Conservation (phyloP, 1,284 basidiomycete species). For the Calocybe gambosa region DNA sequence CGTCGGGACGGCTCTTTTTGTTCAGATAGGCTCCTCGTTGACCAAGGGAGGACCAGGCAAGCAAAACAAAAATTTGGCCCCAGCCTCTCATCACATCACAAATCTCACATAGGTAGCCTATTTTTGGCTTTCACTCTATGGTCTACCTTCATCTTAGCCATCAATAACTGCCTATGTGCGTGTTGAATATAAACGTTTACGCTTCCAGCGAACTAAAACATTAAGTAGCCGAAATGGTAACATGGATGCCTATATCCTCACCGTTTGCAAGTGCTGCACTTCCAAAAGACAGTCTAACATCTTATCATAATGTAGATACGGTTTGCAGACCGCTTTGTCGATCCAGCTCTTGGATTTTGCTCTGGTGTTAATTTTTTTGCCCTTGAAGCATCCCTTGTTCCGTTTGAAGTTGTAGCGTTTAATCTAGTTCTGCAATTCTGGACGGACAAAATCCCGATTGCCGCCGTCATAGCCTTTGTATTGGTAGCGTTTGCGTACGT, state of each 20-base stretch:
- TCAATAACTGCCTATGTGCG: slow-evolving; percentile 41
- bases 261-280: slow-evolving; percentile 32
- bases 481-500: slow-evolving; percentile 34
- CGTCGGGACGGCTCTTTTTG: slow-evolving; percentile 42
- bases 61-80: slow-evolving; percentile 10
- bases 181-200: slow-evolving; percentile 1
- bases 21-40: slow-evolving; percentile 38
- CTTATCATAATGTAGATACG: slow-evolving; percentile 25
- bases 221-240: slow-evolving; percentile 43
- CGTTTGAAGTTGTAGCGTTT: slow-evolving; percentile 42
- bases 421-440: slow-evolving; percentile 41
- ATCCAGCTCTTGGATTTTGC: slow-evolving; percentile 40
- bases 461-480: slow-evolving; percentile 34
- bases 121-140: slow-evolving; percentile 41
- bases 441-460: slow-evolving; percentile 42
- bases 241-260: slow-evolving; percentile 45
- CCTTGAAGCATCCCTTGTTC: slow-evolving; percentile 38
- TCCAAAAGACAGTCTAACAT: neutral
- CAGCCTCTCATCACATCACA: neutral
- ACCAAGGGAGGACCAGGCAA: slow-evolving; percentile 41
- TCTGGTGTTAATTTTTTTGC: slow-evolving; percentile 44
- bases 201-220: neutral
- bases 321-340: slow-evolving; percentile 43
- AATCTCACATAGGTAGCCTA: slow-evolving; percentile 28
- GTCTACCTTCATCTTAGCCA: slow-evolving; percentile 39